These are phyloP conservation scores for Suillus plorans DNA, from an alignment of 768 basidiomycete genomes.

Conservation along the genomic window DNA sequence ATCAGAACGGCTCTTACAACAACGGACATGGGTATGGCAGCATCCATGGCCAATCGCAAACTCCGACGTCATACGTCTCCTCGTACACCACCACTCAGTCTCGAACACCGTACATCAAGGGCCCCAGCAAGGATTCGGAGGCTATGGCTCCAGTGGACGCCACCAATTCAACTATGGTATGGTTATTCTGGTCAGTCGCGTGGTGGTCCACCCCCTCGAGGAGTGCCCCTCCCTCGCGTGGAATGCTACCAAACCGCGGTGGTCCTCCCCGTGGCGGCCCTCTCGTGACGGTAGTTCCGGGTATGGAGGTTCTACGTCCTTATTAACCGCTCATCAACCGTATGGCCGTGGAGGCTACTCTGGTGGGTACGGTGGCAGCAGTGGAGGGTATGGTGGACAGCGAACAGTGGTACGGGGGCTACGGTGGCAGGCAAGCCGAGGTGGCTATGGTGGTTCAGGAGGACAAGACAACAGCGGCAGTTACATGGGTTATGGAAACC, in stretches of 20 bases:
- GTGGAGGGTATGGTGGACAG: slow-evolving; percentile 15
- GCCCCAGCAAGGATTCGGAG: slow-evolving; percentile 28
- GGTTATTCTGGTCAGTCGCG: slow-evolving; percentile 24
- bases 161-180: slow-evolving; percentile 31
- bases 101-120: slow-evolving; percentile 9
- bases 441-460: slow-evolving; percentile 35
- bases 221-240: slow-evolving; percentile 5
- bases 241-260: slow-evolving; percentile 6
- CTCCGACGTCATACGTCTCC: slow-evolving; percentile 13
- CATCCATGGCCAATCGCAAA: slow-evolving; percentile 19
- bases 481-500: slow-evolving; percentile 35
- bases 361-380: slow-evolving; percentile 13
- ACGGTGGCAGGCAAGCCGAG: slow-evolving; percentile 21
- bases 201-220: slow-evolving; percentile 20
- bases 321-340: slow-evolving; percentile 16
- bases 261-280: slow-evolving; percentile 12
- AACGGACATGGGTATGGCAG: slow-evolving; percentile 19
- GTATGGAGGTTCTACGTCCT: slow-evolving; percentile 18
- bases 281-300: slow-evolving; percentile 22
- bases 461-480: slow-evolving; percentile 36
- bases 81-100: slow-evolving; percentile 20
- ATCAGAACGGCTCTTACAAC: slow-evolving; percentile 1
- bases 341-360: slow-evolving; percentile 29
- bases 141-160: slow-evolving; percentile 31
- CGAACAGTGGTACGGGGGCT: slow-evolving; percentile 15